phyloP scores from a whole-genome alignment of 2,329 filamentous ascomycete genomes.

The Curvularia hawaiiensis region DNA sequence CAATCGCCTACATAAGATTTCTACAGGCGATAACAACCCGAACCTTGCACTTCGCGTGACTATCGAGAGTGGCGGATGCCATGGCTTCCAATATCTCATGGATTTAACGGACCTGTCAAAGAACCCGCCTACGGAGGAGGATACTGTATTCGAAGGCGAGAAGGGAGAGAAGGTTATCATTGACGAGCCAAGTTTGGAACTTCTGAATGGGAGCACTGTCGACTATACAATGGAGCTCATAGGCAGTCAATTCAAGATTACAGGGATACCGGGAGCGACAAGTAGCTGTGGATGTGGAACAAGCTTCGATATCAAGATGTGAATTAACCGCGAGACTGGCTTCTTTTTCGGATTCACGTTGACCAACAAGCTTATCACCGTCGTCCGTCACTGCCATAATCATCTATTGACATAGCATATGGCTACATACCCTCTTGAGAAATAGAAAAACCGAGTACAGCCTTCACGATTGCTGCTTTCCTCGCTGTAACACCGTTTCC shows the following conservation, averaged over 20 bases:
- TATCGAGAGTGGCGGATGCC: conserved; percentile 92
- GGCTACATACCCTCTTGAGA: neutral
- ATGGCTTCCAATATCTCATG: conserved; percentile 98
- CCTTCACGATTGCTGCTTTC: neutral
- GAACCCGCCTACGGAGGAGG: conserved; percentile 65
- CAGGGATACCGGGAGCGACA: conserved; percentile 87
- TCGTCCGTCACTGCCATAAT: neutral
- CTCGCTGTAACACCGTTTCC: neutral
- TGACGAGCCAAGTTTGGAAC: conserved; percentile 82
- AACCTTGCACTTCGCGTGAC: conserved; percentile 86
- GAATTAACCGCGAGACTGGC: neutral
- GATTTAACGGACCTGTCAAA: conserved; percentile 71
- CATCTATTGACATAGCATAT: neutral
- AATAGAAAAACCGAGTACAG: neutral
- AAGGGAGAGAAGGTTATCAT: conserved; percentile 79
- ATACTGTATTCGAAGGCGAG: conserved; percentile 82
- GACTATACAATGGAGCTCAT: conserved; percentile 98
- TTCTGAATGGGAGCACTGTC: conserved; percentile 91
- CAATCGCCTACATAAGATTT: conserved; percentile 71
- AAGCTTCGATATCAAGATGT: conserved; percentile 86
- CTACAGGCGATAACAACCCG: conserved; percentile 64
- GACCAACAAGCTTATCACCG: neutral
- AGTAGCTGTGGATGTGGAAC: conserved; percentile 98
- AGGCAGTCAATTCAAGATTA: conserved; percentile 93
- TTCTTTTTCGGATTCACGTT: no score